Conservation (phyloP, 2,329 filamentous ascomycete genomes). For the Fusarium euwallaceae region DNA sequence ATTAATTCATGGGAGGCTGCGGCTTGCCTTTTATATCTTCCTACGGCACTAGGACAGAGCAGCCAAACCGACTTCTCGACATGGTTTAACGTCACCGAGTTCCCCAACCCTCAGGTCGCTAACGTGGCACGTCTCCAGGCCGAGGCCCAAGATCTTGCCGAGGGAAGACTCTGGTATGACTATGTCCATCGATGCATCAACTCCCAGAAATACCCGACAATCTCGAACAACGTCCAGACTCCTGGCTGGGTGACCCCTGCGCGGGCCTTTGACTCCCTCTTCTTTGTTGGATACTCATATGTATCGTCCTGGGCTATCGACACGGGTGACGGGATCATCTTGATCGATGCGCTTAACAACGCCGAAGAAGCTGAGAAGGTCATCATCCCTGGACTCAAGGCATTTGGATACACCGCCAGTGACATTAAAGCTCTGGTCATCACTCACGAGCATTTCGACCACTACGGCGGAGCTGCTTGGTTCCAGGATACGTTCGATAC, state of each 20-base stretch:
- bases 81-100: constrained; percentile 30
- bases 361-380: constrained; percentile 33
- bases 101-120: constrained; percentile 25
- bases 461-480: constrained; percentile 45
- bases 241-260: constrained; percentile 38
- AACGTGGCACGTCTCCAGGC: constrained; percentile 29
- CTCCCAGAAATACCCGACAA: constrained; percentile 30
- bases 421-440: constrained; percentile 49
- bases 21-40: neutral
- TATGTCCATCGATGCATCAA: constrained; percentile 36
- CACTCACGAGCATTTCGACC: constrained; percentile 48
- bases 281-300: constrained; percentile 39
- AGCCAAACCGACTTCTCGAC: constrained; percentile 5
- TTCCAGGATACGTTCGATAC: constrained; percentile 41
- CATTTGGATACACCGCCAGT: constrained; percentile 36
- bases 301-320: constrained; percentile 47
- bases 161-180: constrained; percentile 26
- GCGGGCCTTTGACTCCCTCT: constrained; percentile 39
- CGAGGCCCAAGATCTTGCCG: constrained; percentile 25
- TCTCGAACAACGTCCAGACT: constrained; percentile 19
- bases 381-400: constrained; percentile 33
- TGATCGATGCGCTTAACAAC: constrained; percentile 43
- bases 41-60: neutral
- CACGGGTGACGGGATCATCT: constrained; percentile 44
- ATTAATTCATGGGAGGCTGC: neutral